A percentile compares a stretch with the other conserved stretches of the same genome.
Evolutionary conservation across 148 eudicot species (phyloP).

Genomic region (Dianthus caryophyllus): DNA sequence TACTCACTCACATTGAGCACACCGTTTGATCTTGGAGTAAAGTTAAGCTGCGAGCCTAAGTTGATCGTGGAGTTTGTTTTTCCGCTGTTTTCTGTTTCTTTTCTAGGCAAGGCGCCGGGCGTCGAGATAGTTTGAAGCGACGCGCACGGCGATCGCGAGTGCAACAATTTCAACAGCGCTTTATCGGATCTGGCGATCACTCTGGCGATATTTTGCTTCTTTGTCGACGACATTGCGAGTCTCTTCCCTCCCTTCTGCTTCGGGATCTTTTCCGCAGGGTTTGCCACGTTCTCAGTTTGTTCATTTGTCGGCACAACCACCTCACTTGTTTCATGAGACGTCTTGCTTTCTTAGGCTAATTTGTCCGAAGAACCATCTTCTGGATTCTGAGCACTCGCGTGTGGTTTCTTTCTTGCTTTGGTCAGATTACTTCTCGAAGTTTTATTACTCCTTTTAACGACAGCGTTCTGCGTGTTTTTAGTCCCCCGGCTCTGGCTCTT

Average conservation of each 20-base stretch:
- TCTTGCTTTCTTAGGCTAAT: slow-evolving; percentile 19
- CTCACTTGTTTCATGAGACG: slow-evolving; percentile 15
- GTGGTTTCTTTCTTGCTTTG: slow-evolving; percentile 12
- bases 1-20: slow-evolving; percentile 20
- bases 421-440: slow-evolving; percentile 19
- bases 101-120: slow-evolving; percentile 20
- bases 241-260: slow-evolving; percentile 30
- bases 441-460: slow-evolving; percentile 16
- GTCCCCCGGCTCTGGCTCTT: slow-evolving; percentile 12
- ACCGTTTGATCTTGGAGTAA: slow-evolving; percentile 20
- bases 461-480: neutral
- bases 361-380: slow-evolving; percentile 19
- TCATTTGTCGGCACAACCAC: slow-evolving; percentile 24
- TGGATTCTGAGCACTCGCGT: slow-evolving; percentile 3
- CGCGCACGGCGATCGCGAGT: slow-evolving; percentile 9
- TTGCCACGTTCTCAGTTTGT: slow-evolving; percentile 12
- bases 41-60: slow-evolving; percentile 16
- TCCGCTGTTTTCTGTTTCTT: slow-evolving; percentile 17
- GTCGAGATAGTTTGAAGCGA: slow-evolving; percentile 24
- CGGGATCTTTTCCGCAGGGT: slow-evolving; percentile 13
- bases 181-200: slow-evolving; percentile 19
- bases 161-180: slow-evolving; percentile 1
- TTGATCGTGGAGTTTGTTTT: slow-evolving; percentile 9
- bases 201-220: slow-evolving; percentile 27
- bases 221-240: slow-evolving; percentile 14